Evolutionary conservation across 2,329 filamentous ascomycete species (phyloP).

Genomic region (Aspergillus sp.): DNA sequence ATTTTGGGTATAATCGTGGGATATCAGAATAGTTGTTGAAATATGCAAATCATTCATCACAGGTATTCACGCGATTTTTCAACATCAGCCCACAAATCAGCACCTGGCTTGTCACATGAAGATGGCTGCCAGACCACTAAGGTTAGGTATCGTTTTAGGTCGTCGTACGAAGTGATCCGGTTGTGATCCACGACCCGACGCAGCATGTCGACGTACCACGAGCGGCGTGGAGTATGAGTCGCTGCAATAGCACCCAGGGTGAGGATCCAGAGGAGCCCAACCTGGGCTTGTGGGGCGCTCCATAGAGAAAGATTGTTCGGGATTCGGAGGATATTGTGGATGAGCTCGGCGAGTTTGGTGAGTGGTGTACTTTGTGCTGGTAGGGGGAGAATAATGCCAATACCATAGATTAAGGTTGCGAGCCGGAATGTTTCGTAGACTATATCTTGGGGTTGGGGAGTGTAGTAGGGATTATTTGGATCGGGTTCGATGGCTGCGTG

Average conservation of each 20-base stretch:
- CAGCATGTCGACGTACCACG: constrained; percentile 34
- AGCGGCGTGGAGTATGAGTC: constrained; percentile 27
- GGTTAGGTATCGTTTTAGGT: constrained; percentile 24
- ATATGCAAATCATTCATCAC: not conserved
- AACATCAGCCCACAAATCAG: constrained; percentile 30
- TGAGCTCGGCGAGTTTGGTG: constrained; percentile 24
- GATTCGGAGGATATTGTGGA: constrained; percentile 27
- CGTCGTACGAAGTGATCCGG: constrained; percentile 26
- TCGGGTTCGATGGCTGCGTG: constrained; percentile 22
- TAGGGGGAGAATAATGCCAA: constrained; percentile 42
- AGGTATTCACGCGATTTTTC: not conserved
- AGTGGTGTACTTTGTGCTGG: constrained; percentile 40
- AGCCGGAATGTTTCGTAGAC: constrained; percentile 39
- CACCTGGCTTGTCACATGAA: constrained; percentile 34
- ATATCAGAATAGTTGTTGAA: too few species aligned
- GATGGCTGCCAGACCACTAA: constrained; percentile 37
- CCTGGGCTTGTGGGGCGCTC: constrained; percentile 24
- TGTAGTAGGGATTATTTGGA: constrained; percentile 7
- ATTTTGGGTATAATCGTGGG: not conserved
- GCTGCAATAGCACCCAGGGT: constrained; percentile 41
- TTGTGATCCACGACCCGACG: constrained; percentile 19
- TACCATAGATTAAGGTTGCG: constrained; percentile 36
- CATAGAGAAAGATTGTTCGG: constrained; percentile 24
- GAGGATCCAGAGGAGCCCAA: constrained; percentile 37
- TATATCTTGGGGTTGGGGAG: constrained; percentile 21